Percentiles rank a stretch among this genome's conserved stretches.
These are phyloP conservation scores for Kregervanrija fluxuum DNA, from an alignment of 805 yeast species.

Conservation along the genomic window DNA sequence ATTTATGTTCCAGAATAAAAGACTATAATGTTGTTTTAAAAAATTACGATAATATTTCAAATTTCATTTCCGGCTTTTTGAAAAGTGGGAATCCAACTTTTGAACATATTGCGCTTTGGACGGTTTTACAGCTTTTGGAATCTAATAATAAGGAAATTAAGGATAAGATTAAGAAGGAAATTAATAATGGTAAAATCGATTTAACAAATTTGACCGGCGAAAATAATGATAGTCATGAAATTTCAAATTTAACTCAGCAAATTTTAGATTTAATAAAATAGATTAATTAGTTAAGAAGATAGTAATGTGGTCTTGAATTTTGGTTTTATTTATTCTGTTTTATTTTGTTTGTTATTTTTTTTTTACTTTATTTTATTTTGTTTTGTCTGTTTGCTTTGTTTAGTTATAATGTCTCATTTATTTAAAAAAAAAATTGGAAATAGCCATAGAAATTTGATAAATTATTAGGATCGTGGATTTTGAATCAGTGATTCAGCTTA, in stretches of 20 bases:
- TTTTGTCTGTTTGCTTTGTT: too few relatives aligned
- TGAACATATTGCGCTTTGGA: constrained; percentile 98
- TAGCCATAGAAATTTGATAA: too few relatives aligned
- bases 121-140: constrained; percentile 86
- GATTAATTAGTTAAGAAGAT: not conserved
- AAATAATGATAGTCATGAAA: constrained; percentile 30
- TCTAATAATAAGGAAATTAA: constrained; percentile 65
- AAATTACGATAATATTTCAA: constrained; percentile 86
- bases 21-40: constrained; percentile 74
- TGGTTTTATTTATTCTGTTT: too few relatives aligned
- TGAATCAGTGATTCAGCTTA: too few relatives aligned
- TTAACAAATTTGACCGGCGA: constrained; percentile 28
- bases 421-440: too few relatives aligned
- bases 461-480: too few relatives aligned
- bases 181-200: constrained; percentile 26
- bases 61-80: constrained; percentile 74
- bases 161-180: constrained; percentile 26
- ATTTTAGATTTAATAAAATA: constrained; percentile 29
- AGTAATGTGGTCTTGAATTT: too few relatives aligned
- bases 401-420: too few relatives aligned
- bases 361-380: too few relatives aligned
- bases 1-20: constrained; percentile 82
- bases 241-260: constrained; percentile 30
- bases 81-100: constrained; percentile 84
- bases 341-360: too few relatives aligned